Evolutionary conservation across 139 green algal genomes (phyloP).

Genomic region (Auxenochlorella protothecoides): DNA sequence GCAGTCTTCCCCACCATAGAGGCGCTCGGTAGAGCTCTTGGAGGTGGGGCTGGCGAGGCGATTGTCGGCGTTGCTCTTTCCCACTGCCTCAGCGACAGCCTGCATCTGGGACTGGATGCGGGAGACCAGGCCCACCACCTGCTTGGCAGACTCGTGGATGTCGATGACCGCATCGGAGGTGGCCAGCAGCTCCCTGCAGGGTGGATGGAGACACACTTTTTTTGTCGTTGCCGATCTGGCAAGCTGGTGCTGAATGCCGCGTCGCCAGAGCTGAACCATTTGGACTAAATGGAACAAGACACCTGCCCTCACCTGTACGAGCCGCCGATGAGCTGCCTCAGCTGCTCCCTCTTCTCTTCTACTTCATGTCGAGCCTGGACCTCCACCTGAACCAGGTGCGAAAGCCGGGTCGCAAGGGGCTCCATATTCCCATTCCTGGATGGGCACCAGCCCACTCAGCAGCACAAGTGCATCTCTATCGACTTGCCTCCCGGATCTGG

Average conservation of each 20-base stretch:
- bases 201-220: too few species aligned
- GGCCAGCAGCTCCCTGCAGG: slow-evolving; percentile 80
- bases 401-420: too few species aligned
- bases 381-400: slow-evolving; percentile 49
- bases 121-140: slow-evolving; percentile 44
- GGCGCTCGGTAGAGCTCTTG: slow-evolving; percentile 19
- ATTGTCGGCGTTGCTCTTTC: too few species aligned
- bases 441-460: neutral
- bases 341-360: slow-evolving; percentile 79
- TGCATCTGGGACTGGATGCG: slow-evolving; percentile 32
- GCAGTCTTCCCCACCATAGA: slow-evolving; percentile 39
- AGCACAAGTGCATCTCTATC: neutral
- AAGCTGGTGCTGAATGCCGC: too few species aligned
- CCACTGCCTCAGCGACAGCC: too few species aligned
- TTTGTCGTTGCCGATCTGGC: too few species aligned
- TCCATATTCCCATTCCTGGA: neutral
- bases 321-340: slow-evolving; percentile 74
- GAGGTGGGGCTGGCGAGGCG: neutral
- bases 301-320: slow-evolving; percentile 57
- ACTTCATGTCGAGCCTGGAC: slow-evolving; percentile 64
- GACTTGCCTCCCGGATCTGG: slow-evolving; percentile 65
- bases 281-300: too few species aligned
- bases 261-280: too few species aligned
- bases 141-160: slow-evolving; percentile 55
- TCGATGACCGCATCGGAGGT: slow-evolving; percentile 80